Evolutionary conservation across 306 rosid species (phyloP), one percentile per base, ranked within the genome.

Genomic region (Cucumis cinereus): DNA sequence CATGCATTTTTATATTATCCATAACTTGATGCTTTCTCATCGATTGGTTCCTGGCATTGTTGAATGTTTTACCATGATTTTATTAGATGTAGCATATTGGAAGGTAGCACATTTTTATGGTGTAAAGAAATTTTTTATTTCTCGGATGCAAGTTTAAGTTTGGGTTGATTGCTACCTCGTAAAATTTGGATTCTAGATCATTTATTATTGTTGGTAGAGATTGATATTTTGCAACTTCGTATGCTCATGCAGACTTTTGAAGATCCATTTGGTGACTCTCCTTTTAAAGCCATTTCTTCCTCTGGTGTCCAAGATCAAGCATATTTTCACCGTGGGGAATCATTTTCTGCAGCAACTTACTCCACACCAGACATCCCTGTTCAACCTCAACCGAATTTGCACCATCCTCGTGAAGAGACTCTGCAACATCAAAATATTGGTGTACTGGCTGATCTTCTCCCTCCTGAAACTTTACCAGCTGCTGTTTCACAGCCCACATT

Each of bases 241-340:
- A 50, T 72, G 61, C 76, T 61, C 23, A 49, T 74, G 86, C 87
- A 94, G 97, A 60, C 87, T 35, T 89, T 85, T 86, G 96, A 80
- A 73, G 97, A 95, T 83, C 96, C 99, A 68, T 95, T 95, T 85
- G 98, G 99, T 10, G 98, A 94, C 35, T 35, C 91, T 0, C 97
- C 98, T 80, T 95, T 95, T 86, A 89, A 79, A 85, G 99, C 99
- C 40, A 4, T 87, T 79, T 81, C 93, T 77, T 86, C 91, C 15
- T 4, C 79, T 12, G 91, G 88, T 36, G 87, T 77, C 80, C 86
- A 82, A 56, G 55, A 85, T 84, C 89, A 79, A 79, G 83, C 89
- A 81, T 84, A 50, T 28, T 84, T 86, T 23, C 87, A 82, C 69
- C 83, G 81, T 72, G 91, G 88, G 77, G 87, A 89, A 57, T 82